Evolutionary conservation across 1,139 yeast species (phyloP).

Genomic region (Fermentozyma sake): DNA sequence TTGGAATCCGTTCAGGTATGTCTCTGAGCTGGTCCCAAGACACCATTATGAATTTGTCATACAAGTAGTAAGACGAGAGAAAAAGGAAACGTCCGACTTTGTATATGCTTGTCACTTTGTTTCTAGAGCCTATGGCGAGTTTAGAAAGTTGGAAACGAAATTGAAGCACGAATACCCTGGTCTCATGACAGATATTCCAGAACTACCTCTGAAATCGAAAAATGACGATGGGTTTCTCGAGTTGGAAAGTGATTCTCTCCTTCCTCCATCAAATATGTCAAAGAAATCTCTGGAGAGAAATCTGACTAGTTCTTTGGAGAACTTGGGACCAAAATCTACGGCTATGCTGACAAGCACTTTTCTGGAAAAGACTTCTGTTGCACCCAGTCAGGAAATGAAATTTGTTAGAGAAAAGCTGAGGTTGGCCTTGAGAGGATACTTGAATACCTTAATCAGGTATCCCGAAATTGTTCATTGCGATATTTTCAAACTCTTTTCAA

Average conservation of each 20-base stretch:
- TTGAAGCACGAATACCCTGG: conserved; percentile 66
- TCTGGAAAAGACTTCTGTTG: conserved; percentile 1
- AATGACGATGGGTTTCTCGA: conserved; percentile 24
- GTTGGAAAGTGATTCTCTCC: no score
- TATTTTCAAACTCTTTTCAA: conserved; percentile 48
- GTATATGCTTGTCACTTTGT: conserved; percentile 38
- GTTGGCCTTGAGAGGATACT: conserved; percentile 69
- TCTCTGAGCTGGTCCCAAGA: conserved; percentile 14
- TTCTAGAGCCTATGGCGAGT: conserved; percentile 62
- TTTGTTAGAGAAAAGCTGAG: conserved; percentile 60
- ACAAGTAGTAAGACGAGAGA: conserved; percentile 27
- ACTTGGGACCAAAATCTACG: no score
- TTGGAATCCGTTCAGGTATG: conserved; percentile 24
- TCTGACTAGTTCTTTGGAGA: no score
- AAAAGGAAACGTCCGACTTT: conserved; percentile 4
- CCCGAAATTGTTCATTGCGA: conserved; percentile 54
- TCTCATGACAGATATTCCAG: conserved; percentile 54
- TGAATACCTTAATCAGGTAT: conserved; percentile 48
- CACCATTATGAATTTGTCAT: conserved; percentile 45
- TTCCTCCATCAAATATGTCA: no score
- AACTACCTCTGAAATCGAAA: conserved; percentile 49
- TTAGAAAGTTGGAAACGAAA: conserved; percentile 48
- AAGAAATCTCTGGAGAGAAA: no score
- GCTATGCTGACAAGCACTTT: no score
- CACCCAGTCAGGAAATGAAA: conserved; percentile 36